phyloP scores from a whole-genome alignment of 768 basidiomycete species.

The Leccinum uliginosum region DNA sequence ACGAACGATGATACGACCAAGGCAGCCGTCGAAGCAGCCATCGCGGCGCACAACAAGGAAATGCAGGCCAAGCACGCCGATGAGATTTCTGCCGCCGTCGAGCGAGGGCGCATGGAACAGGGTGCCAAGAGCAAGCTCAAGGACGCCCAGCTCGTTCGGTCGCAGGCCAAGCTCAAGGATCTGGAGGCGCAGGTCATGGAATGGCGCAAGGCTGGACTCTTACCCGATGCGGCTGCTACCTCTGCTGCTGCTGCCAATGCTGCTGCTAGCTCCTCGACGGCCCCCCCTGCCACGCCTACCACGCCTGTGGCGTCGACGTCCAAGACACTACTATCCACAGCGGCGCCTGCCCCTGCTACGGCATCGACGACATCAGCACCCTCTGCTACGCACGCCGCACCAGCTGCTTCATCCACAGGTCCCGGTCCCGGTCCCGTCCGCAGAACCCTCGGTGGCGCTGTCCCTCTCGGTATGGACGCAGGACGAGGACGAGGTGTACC shows the following conservation, averaged over 20 bases:
- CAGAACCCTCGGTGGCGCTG: slow-evolving; percentile 30
- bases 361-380: slow-evolving; percentile 11
- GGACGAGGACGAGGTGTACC: slow-evolving; percentile 33
- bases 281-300: slow-evolving; percentile 24
- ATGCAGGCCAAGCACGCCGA: slow-evolving; percentile 44
- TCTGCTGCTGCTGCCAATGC: slow-evolving; percentile 16
- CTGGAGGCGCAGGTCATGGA: slow-evolving; percentile 60
- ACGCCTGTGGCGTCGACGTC: slow-evolving; percentile 28
- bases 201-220: slow-evolving; percentile 47
- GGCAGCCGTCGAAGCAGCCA: slow-evolving; percentile 46
- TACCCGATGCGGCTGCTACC: slow-evolving; percentile 37
- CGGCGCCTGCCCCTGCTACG: slow-evolving; percentile 11
- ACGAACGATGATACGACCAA: slow-evolving; percentile 34
- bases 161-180: slow-evolving; percentile 61
- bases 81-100: slow-evolving; percentile 62
- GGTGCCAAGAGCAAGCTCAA: slow-evolving; percentile 61
- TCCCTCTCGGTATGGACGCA: slow-evolving; percentile 21
- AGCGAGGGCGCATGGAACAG: slow-evolving; percentile 64
- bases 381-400: slow-evolving; percentile 17
- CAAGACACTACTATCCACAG: slow-evolving; percentile 4
- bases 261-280: slow-evolving; percentile 8
- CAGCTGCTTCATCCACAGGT: slow-evolving; percentile 19
- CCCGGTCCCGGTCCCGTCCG: slow-evolving; percentile 29
- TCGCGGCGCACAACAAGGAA: slow-evolving; percentile 46
- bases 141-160: slow-evolving; percentile 61